Evolutionary conservation across 345 rosid genomes (phyloP).

Genomic region (Lumnitzera littorea): DNA sequence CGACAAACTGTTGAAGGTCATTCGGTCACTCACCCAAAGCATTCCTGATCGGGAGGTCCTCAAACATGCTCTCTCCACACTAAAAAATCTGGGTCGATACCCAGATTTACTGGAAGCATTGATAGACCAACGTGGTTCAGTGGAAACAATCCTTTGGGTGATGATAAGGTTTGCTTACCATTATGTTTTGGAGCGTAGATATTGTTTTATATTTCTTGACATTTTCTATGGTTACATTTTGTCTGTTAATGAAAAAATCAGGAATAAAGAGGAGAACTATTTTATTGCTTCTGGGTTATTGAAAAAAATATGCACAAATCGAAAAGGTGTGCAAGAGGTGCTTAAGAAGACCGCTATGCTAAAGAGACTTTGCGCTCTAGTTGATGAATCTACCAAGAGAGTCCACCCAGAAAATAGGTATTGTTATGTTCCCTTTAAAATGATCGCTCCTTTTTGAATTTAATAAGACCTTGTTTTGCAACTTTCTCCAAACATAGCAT

Average conservation of each 20-base stretch:
- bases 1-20: conserved; percentile 47
- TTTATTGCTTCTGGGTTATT: conserved; percentile 65
- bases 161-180: conserved; percentile 48
- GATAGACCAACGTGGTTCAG: conserved; percentile 41
- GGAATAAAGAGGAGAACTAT: conserved; percentile 89
- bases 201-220: not conserved
- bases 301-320: conserved; percentile 51
- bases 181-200: not conserved
- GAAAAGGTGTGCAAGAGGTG: conserved; percentile 43
- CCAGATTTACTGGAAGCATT: conserved; percentile 57
- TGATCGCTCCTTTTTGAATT: too few species aligned
- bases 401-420: conserved; percentile 45
- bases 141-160: conserved; percentile 59
- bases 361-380: conserved; percentile 56
- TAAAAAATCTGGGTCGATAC: conserved; percentile 62
- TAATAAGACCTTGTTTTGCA: too few species aligned
- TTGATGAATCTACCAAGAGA: conserved; percentile 65
- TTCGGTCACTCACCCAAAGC: conserved; percentile 70
- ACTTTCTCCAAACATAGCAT: too few species aligned
- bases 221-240: not conserved
- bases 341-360: conserved; percentile 47
- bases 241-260: conserved; percentile 16
- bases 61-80: conserved; percentile 72
- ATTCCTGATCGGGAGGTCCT: conserved; percentile 85
- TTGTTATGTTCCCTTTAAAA: not conserved